These are phyloP conservation scores for Priceomyces castillae DNA, from an alignment of 805 yeast genomes.

Conservation along the genomic window DNA sequence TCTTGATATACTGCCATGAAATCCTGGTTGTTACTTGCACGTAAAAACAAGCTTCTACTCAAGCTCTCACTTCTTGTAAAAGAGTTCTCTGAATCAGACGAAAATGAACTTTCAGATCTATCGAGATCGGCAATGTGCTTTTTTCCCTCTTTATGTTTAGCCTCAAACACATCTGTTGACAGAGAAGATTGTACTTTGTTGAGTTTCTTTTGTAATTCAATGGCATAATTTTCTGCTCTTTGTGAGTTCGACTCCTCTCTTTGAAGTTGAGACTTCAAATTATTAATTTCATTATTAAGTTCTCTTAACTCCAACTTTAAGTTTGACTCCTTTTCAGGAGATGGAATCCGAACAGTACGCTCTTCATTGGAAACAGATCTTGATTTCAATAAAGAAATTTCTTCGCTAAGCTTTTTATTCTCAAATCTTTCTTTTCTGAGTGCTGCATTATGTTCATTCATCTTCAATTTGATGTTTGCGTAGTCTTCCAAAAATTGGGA, in stretches of 20 bases:
- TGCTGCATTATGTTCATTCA: constrained; percentile 51
- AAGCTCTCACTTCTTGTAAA: constrained; percentile 34
- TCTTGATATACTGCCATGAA: constrained; percentile 51
- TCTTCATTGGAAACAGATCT: constrained; percentile 58
- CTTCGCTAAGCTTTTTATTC: constrained; percentile 49
- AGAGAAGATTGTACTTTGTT: constrained; percentile 38
- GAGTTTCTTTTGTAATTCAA: constrained; percentile 42
- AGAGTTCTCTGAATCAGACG: background rate
- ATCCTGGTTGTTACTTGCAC: constrained; percentile 37
- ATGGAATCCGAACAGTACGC: constrained; percentile 31
- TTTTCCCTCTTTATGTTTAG: constrained; percentile 35
- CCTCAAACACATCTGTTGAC: constrained; percentile 18
- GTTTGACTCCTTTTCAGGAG: constrained; percentile 30
- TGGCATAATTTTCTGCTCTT: constrained; percentile 50
- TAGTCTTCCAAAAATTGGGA: constrained; percentile 41
- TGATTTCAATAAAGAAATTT: constrained; percentile 57
- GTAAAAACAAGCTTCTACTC: constrained; percentile 22
- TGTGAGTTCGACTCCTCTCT: constrained; percentile 49
- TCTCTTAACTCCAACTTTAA: constrained; percentile 10
- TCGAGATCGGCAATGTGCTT: background rate
- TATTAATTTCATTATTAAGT: constrained; percentile 46
- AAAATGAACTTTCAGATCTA: background rate
- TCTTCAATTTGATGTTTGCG: constrained; percentile 46
- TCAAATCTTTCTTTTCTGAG: constrained; percentile 48
- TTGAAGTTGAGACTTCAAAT: constrained; percentile 47